A percentile compares a stretch with the other conserved stretches of the same genome.
phyloP scores from a whole-genome alignment of 2,329 filamentous ascomycete species.

The Bipolaris bicolor region DNA sequence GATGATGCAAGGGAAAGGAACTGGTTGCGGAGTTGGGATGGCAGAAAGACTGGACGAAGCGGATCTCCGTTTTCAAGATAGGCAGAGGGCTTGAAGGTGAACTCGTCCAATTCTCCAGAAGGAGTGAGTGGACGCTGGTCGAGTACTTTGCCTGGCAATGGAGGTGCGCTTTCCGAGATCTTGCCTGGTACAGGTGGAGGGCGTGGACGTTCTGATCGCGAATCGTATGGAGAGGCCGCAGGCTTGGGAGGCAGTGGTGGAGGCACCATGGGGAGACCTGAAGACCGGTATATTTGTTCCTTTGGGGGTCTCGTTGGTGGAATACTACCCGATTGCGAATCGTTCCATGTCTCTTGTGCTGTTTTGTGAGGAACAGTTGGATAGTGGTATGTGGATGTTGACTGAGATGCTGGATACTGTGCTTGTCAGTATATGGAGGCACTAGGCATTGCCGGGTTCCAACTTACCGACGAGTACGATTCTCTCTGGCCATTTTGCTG shows the following conservation, averaged over 20 bases:
- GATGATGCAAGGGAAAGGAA: constrained; percentile 76
- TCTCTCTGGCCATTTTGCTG: constrained; percentile 35
- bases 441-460: no score
- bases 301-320: constrained; percentile 51
- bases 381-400: constrained; percentile 50
- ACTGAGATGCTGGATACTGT: constrained; percentile 37
- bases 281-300: constrained; percentile 36
- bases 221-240: constrained; percentile 23
- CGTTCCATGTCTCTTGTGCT: constrained; percentile 43
- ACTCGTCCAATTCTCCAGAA: constrained; percentile 61
- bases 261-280: constrained; percentile 29
- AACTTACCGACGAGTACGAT: constrained; percentile 34
- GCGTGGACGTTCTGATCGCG: constrained; percentile 17
- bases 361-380: constrained; percentile 53
- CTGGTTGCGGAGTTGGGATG: constrained; percentile 70
- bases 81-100: constrained; percentile 82
- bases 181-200: constrained; percentile 42
- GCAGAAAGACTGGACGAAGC: constrained; percentile 86
- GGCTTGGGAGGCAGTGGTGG: constrained; percentile 41
- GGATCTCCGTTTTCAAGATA: constrained; percentile 89
- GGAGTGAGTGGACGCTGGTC: constrained; percentile 40
- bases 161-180: constrained; percentile 32
- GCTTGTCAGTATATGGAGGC: constrained; percentile 16
- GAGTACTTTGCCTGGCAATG: constrained; percentile 43
- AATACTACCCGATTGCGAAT: constrained; percentile 22